A percentile compares a stretch with the other conserved stretches of the same genome.
phyloP scores from a whole-genome alignment of 768 basidiomycete genomes.

The Psilocybe sp. region DNA sequence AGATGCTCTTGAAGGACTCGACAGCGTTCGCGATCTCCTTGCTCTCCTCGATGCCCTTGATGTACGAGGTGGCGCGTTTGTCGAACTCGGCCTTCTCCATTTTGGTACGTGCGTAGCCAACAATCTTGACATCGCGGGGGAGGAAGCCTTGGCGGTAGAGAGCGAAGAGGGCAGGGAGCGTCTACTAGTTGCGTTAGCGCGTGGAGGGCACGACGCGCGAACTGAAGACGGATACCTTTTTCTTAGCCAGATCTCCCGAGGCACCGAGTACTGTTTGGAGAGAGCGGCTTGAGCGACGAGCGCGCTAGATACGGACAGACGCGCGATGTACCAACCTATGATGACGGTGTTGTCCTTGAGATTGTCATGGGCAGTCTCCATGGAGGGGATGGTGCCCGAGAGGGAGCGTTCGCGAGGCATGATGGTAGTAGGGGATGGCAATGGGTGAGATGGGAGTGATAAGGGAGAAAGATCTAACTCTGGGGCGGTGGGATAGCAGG shows the following conservation, averaged over 20 bases:
- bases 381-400: constrained; percentile 87
- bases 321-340: constrained; percentile 57
- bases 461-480: constrained; percentile 9
- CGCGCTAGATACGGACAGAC: constrained; percentile 6
- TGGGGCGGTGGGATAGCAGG: constrained; percentile 17
- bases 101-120: constrained; percentile 96
- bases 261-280: constrained; percentile 78
- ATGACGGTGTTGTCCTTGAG: constrained; percentile 89
- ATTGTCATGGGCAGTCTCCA: constrained; percentile 69
- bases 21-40: constrained; percentile 56
- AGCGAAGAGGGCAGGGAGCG: constrained; percentile 91
- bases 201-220: not conserved
- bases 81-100: constrained; percentile 86
- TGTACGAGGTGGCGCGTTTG: constrained; percentile 79
- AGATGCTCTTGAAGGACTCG: constrained; percentile 79
- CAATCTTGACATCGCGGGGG: constrained; percentile 81
- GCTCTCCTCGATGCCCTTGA: constrained; percentile 75
- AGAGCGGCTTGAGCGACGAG: constrained; percentile 8
- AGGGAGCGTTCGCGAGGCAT: constrained; percentile 52
- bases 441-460: constrained; percentile 11
- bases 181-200: constrained; percentile 46
- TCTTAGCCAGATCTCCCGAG: constrained; percentile 97
- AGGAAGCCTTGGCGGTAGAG: constrained; percentile 81
- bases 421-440: constrained; percentile 11
- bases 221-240: constrained; percentile 62